Base-by-base conservation (phyloP, 2,329 filamentous ascomycete species). In the Diaporthe eres region DNA sequence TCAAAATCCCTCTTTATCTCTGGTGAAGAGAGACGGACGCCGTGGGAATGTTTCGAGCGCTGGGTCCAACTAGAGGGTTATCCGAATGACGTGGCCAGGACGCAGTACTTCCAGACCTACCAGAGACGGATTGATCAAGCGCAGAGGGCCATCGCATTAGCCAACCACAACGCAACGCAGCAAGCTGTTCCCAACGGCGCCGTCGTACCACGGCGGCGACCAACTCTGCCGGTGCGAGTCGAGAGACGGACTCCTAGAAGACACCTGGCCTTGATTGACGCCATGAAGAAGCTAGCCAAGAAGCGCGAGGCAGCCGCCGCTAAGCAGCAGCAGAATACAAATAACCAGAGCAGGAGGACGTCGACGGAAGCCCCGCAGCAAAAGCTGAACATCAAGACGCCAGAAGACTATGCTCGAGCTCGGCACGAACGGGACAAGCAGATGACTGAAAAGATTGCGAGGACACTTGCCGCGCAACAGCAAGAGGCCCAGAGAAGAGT, bases 21-120 rank as follows among this genome's bases (percentile, higher is more conserved):
- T 28, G 95, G 95, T 2, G 92, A 95, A 15, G 96, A 98, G 82
- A 91, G 97, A 77, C 91, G 97, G 65, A 98, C 96, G 3, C 95
- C 96, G 0, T 99, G 97, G 97, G 97, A 99, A 85, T 99, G 97
- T 82, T 99, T 99, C 80, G 97, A 99, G 84, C 91, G 97, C 58
- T 99, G 96, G 96, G 94, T 98, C 73, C 93, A 94, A 79, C 87
- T 98, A 17, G 97, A 98, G 85, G 95, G 96, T 1, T 87, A 98
- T 51, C 96, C 97, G 6, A 91, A 93, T 15, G 97, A 99, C 78
- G 97, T 98, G 93, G 93, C 94, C 25, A 98, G 98, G 85, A 98
- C 95, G 0, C 94, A 96, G 60, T 99, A 98, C 83, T 99, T 98
- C 88, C 95, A 95, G 81, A 85, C 90, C 1, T 93, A 92, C 81